These are phyloP conservation scores for Penicillium desertorum DNA, from an alignment of 495 filamentous ascomycete genomes.

Conservation along the genomic window DNA sequence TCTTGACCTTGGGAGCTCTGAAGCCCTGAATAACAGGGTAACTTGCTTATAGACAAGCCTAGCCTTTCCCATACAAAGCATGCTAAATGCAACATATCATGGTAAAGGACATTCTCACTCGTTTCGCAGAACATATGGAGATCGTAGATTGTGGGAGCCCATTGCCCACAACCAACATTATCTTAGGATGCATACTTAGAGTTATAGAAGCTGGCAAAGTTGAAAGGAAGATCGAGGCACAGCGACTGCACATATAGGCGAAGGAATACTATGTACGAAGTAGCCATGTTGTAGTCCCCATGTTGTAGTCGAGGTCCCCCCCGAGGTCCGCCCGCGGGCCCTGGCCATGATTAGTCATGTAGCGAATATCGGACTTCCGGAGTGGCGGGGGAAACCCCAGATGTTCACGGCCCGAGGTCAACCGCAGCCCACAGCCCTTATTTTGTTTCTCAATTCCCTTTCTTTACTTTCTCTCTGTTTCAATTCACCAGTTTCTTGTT, in stretches of 20 bases:
- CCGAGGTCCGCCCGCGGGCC: too few species aligned
- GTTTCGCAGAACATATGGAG: too few species aligned
- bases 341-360: background rate
- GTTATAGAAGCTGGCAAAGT: background rate
- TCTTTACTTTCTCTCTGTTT: conserved; percentile 2
- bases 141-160: background rate
- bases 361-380: conserved; percentile 5
- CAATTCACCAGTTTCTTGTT: background rate
- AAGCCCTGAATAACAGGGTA: too few species aligned
- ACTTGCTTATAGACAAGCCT: too few species aligned
- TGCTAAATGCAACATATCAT: too few species aligned
- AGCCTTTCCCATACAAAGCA: too few species aligned
- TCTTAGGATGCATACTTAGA: background rate
- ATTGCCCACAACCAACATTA: background rate
- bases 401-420: conserved; percentile 20
- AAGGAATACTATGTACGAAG: background rate
- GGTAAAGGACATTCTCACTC: too few species aligned
- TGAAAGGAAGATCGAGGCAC: background rate
- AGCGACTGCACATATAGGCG: background rate
- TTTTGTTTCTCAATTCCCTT: conserved; percentile 1
- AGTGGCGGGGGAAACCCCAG: conserved; percentile 21
- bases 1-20: too few species aligned
- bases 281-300: background rate
- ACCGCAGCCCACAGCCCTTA: conserved; percentile 9
- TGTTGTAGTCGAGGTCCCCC: too few species aligned